These are phyloP conservation scores for Cryptosporidium felis DNA, from an alignment of 169 alveolate genomes.

Conservation along the genomic window DNA sequence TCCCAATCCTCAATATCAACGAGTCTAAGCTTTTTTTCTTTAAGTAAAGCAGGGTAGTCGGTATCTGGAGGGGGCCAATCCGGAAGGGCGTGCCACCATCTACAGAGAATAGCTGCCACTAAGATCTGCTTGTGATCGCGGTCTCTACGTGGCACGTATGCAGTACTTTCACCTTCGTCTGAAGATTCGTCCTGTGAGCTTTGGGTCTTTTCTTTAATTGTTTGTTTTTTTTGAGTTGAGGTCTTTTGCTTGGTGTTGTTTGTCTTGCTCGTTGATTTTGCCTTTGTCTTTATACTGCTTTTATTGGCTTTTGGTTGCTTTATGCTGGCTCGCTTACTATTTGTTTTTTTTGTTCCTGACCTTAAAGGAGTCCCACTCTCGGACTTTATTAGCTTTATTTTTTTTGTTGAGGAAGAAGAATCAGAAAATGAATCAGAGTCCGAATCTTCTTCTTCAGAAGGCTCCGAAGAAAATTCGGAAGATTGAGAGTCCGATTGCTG, in stretches of 20 bases:
- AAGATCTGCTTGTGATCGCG: conserved; percentile 60
- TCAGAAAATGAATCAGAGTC: conserved; percentile 2
- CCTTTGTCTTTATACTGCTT: background rate
- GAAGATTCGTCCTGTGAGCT: conserved; percentile 20
- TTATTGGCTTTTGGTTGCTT: background rate
- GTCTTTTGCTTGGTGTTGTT: too few species aligned
- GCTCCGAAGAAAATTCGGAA: background rate
- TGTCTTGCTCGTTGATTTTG: too few species aligned
- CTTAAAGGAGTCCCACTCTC: background rate
- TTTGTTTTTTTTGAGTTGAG: background rate
- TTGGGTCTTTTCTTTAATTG: background rate
- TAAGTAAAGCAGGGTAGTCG: conserved; percentile 79
- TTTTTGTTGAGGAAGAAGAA: conserved; percentile 9
- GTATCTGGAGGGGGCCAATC: conserved; percentile 92
- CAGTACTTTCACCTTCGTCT: conserved; percentile 32
- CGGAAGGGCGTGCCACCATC: conserved; percentile 94
- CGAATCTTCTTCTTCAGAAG: background rate
- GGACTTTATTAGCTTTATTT: background rate
- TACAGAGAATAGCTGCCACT: conserved; percentile 69
- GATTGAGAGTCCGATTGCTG: conserved; percentile 3
- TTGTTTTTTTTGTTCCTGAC: background rate
- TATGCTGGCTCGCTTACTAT: background rate
- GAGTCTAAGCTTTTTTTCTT: conserved; percentile 81
- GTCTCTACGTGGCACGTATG: conserved; percentile 66
- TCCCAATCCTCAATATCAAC: conserved; percentile 87